Evolutionary conservation across 495 filamentous ascomycete species (phyloP).

Genomic region (Aspergillus nidulans): DNA sequence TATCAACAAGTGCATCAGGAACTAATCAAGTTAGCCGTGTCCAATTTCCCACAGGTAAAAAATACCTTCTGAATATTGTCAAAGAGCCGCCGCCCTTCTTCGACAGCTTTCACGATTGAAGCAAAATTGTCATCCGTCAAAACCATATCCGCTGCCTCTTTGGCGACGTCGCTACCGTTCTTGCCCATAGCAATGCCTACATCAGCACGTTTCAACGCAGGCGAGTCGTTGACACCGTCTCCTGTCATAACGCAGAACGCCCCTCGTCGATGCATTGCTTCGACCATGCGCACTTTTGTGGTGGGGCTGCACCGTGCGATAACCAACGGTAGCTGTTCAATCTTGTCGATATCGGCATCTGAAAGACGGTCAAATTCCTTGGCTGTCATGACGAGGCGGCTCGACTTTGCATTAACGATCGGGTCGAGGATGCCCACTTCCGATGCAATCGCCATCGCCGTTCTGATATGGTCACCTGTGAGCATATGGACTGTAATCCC

Average conservation of each 20-base stretch:
- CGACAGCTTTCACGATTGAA: conserved; percentile 66
- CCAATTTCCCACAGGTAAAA: neutral
- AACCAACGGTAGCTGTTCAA: conserved; percentile 61
- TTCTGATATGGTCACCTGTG: conserved; percentile 61
- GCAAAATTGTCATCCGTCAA: conserved; percentile 88
- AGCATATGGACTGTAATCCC: conserved; percentile 69
- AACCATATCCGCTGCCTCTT: conserved; percentile 82
- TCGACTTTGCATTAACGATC: conserved; percentile 42
- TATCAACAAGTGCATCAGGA: conserved; percentile 67
- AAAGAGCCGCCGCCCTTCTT: conserved; percentile 69
- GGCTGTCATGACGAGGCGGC: conserved; percentile 58
- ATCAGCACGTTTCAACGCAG: conserved; percentile 70
- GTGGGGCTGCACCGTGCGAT: conserved; percentile 65
- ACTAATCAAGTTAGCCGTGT: conserved; percentile 26
- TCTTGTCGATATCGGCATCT: conserved; percentile 54
- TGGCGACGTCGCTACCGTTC: conserved; percentile 83
- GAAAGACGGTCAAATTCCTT: conserved; percentile 58
- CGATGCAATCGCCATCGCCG: conserved; percentile 57
- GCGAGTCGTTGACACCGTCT: conserved; percentile 84
- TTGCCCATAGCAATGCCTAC: conserved; percentile 85
- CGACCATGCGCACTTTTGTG: conserved; percentile 70
- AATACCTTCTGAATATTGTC: conserved; percentile 71
- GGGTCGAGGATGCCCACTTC: conserved; percentile 61
- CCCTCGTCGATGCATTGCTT: conserved; percentile 60
- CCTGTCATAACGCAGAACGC: conserved; percentile 70